Evolutionary conservation across 768 basidiomycete species (phyloP).

Genomic region (Boletus rufocinnamomeus): DNA sequence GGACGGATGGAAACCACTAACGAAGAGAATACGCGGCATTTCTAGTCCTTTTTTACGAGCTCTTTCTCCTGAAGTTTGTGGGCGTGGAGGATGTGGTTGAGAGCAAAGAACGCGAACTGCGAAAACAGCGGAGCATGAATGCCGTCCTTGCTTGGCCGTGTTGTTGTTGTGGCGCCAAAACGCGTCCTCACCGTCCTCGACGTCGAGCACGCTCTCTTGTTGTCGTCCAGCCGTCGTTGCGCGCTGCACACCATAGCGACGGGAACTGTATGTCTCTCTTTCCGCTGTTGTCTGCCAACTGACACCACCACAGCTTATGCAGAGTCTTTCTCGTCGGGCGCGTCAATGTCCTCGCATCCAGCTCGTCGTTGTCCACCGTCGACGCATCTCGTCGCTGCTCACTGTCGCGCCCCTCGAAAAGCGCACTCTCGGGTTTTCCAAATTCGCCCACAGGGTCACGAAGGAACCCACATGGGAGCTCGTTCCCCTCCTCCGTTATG

Average conservation of each 20-base stretch:
- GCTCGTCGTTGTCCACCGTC: neutral
- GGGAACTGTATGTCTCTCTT: slow-evolving; percentile 1
- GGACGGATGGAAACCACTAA: slow-evolving; percentile 81
- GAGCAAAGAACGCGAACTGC: slow-evolving; percentile 18
- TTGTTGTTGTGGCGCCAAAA: slow-evolving; percentile 40
- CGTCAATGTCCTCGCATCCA: neutral
- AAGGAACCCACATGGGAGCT: slow-evolving; percentile 46
- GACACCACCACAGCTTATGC: slow-evolving; percentile 24
- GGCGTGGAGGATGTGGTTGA: slow-evolving; percentile 27
- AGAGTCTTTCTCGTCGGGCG: slow-evolving; percentile 15
- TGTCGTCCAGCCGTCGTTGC: no score
- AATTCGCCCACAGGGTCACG: slow-evolving; percentile 38
- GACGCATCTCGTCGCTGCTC: slow-evolving; percentile 23
- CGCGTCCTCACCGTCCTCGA: slow-evolving; percentile 6
- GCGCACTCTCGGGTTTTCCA: slow-evolving; percentile 30
- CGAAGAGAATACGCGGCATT: slow-evolving; percentile 85
- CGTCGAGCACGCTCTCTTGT: slow-evolving; percentile 4
- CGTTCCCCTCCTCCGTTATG: slow-evolving; percentile 35
- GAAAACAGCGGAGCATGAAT: slow-evolving; percentile 35
- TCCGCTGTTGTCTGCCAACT: neutral
- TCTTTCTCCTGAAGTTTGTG: neutral
- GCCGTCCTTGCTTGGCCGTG: slow-evolving; percentile 28
- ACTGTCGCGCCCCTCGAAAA: slow-evolving; percentile 26
- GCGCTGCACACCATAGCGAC: neutral
- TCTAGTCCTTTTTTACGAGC: slow-evolving; percentile 12